phyloP scores from a whole-genome alignment of 352 stramenopile species.

The Globisporangium cederbergense region DNA sequence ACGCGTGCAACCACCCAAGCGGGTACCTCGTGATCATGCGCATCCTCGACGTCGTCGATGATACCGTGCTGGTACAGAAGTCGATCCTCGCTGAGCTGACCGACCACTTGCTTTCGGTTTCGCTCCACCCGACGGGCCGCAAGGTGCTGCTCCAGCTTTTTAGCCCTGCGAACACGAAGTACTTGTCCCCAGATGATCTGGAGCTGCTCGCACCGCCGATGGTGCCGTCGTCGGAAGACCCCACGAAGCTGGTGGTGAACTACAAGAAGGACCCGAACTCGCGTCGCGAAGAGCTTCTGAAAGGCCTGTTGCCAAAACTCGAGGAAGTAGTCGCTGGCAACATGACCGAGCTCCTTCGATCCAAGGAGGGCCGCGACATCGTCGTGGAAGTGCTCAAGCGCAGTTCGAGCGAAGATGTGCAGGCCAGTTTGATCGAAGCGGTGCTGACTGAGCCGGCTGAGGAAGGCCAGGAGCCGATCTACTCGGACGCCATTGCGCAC shows the following conservation, averaged over 20 bases:
- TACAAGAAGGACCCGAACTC: slow-evolving; percentile 87
- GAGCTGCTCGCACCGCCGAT: slow-evolving; percentile 68
- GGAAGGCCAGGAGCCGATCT: slow-evolving; percentile 47
- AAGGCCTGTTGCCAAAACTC: slow-evolving; percentile 77
- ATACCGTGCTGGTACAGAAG: slow-evolving; percentile 90
- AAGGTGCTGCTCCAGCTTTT: slow-evolving; percentile 82
- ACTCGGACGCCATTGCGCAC: slow-evolving; percentile 73
- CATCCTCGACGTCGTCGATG: slow-evolving; percentile 87
- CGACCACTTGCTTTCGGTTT: slow-evolving; percentile 64
- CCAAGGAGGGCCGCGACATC: slow-evolving; percentile 77
- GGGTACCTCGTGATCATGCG: slow-evolving; percentile 89
- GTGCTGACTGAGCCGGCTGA: slow-evolving; percentile 37
- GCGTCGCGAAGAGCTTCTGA: slow-evolving; percentile 73
- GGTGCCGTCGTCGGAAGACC: slow-evolving; percentile 60
- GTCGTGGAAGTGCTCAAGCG: slow-evolving; percentile 79
- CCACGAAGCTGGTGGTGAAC: slow-evolving; percentile 63
- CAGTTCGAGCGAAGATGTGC: slow-evolving; percentile 45
- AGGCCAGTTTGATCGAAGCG: slow-evolving; percentile 39
- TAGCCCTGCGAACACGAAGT: slow-evolving; percentile 79
- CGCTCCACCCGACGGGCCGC: slow-evolving; percentile 66
- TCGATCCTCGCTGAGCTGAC: slow-evolving; percentile 81
- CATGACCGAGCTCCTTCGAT: slow-evolving; percentile 60
- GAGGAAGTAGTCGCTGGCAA: slow-evolving; percentile 72
- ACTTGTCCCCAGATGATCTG: slow-evolving; percentile 79
- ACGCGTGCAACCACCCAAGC: slow-evolving; percentile 87